Evolutionary conservation across 2,329 filamentous ascomycete genomes (phyloP), one percentile per base, ranked within the genome.

Genomic region (Fusarium continuum): DNA sequence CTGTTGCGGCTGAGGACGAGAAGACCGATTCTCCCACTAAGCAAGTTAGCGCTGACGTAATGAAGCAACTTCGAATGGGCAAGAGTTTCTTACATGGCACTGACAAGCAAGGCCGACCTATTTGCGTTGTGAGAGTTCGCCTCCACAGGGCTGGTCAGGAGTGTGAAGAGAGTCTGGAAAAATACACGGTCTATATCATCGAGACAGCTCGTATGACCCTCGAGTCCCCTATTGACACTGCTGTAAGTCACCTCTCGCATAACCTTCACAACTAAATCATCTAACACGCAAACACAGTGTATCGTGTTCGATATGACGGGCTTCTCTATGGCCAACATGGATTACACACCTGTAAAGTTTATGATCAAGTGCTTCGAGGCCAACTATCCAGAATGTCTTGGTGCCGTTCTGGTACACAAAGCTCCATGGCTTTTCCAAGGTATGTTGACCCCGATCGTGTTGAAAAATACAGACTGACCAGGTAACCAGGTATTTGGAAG

Each of bases 351-450:
- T 2, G 92, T 99, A 54, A 99, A 97, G 73, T 99, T 98, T 79
- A 97, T 99, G 90, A 97, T 99, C 77, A 96, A 97, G 77, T 97
- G 93, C 76, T 99, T 99, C 73, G 95, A 99, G 79, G 95, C 95
- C 58, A 98, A 99, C 75, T 99, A 98, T 70, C 95, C 95, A 1
- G 95, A 99, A 76, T 94, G 88, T 41, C 83, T 99, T 2, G 95
- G 94, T 23, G 85, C 90, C 3, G 92, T 98, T 4, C 85, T 98
- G 39, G 92, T 99, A 31, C 95, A 99, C 82, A 97, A 97, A 76
- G 89, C 95, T 1, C 95, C 95, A 4, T 99, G 95, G 95, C 81
- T 99, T 39, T 99, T 99, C 80, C 93, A 96, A 81, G 90, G 91
- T 89, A 77, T 51, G 82, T 77, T 19, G 73, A 71, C 16, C 67